These are phyloP conservation scores for Simmondsia chinensis DNA, from an alignment of 148 eudicot genomes.

Conservation along the genomic window DNA sequence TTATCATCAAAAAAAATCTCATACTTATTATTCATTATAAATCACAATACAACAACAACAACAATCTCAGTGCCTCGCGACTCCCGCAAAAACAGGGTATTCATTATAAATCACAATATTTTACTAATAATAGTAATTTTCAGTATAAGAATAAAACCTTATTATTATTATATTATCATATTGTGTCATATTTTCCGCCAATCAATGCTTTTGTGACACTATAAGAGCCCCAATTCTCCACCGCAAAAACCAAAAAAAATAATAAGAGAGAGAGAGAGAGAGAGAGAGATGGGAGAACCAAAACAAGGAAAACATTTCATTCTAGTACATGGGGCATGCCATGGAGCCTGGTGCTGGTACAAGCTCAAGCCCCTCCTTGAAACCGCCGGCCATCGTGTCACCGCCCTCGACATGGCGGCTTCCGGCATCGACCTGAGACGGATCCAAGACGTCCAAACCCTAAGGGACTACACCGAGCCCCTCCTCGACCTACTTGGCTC, in stretches of 20 bases:
- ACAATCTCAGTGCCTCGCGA: too few species aligned
- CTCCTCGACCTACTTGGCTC: slow-evolving; percentile 11
- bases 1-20: too few species aligned
- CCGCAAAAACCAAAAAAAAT: neutral
- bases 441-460: slow-evolving; percentile 7
- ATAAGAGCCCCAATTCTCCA: too few species aligned
- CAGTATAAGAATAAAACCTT: too few species aligned
- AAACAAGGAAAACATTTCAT: slow-evolving; percentile 18
- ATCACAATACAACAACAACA: too few species aligned
- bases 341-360: slow-evolving; percentile 44
- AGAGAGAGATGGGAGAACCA: neutral
- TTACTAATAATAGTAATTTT: too few species aligned
- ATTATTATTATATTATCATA: too few species aligned
- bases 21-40: too few species aligned
- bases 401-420: slow-evolving; percentile 23
- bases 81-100: too few species aligned
- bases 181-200: too few species aligned
- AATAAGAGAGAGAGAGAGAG: neutral
- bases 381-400: slow-evolving; percentile 18
- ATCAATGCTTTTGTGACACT: too few species aligned
- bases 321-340: slow-evolving; percentile 26
- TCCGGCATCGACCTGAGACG: slow-evolving; percentile 13
- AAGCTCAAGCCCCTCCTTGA: slow-evolving; percentile 20
- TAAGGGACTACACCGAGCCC: slow-evolving; percentile 23
- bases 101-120: too few species aligned